Percentiles rank a stretch among this genome's conserved stretches.
Evolutionary conservation across 306 rosid species (phyloP).

Genomic region (Castanea mollissima): DNA sequence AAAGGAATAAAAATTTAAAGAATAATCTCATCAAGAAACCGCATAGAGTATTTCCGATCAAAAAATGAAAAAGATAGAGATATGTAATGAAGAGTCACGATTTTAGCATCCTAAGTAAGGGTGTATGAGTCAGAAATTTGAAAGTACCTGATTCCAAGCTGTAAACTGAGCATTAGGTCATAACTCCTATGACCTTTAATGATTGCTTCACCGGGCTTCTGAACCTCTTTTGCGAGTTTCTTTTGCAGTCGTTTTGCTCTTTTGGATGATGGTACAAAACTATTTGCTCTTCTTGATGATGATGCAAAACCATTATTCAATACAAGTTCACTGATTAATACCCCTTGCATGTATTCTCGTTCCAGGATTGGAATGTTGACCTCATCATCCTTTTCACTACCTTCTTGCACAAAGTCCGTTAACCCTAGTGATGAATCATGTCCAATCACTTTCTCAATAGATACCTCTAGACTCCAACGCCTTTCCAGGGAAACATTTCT

Average conservation of each 20-base stretch:
- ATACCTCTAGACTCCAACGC: conserved; percentile 99
- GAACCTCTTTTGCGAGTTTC: conserved; percentile 71
- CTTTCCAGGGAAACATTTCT: conserved; percentile 87
- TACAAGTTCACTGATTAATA: conserved; percentile 85
- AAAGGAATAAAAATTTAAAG: not conserved
- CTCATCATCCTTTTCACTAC: conserved; percentile 46
- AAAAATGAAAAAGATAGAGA: conserved; percentile 12
- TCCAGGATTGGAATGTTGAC: conserved; percentile 69
- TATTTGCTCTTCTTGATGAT: conserved; percentile 60
- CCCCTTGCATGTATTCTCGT: conserved; percentile 99
- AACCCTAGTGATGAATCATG: conserved; percentile 50
- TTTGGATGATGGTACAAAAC: conserved; percentile 61
- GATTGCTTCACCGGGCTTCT: conserved; percentile 92
- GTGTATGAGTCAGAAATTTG: conserved; percentile 16
- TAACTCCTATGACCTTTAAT: conserved; percentile 97
- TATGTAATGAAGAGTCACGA: conserved; percentile 22
- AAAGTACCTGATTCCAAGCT: conserved; percentile 94
- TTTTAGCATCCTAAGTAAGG: not conserved
- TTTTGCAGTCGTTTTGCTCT: conserved; percentile 64
- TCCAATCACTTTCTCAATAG: conserved; percentile 84
- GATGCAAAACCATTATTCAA: conserved; percentile 64
- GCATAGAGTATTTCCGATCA: not conserved
- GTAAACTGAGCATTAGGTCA: conserved; percentile 97
- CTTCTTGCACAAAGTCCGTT: conserved; percentile 42
- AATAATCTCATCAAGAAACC: conserved; percentile 5